Percentiles rank a stretch among this genome's conserved stretches.
These are phyloP conservation scores for Tulasnella sp. DNA, from an alignment of 768 basidiomycete species.

Conservation along the genomic window DNA sequence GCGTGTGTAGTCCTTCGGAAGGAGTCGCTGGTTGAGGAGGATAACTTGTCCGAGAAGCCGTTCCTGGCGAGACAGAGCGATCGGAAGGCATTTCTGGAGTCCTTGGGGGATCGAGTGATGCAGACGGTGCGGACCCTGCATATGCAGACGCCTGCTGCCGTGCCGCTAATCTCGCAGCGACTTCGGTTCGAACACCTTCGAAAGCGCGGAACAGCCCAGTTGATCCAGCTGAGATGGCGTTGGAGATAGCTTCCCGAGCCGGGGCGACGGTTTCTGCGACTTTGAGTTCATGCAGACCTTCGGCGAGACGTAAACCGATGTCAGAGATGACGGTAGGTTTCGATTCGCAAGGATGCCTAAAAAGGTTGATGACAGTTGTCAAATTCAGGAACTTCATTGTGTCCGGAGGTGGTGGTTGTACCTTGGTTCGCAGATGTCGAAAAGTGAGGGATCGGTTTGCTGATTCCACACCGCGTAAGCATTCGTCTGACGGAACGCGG, in stretches of 20 bases:
- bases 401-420: slow-evolving; percentile 25
- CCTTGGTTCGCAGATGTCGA: slow-evolving; percentile 93
- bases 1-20: neutral
- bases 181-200: slow-evolving; percentile 62
- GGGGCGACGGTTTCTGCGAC: slow-evolving; percentile 90
- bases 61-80: neutral
- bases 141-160: slow-evolving; percentile 12
- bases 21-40: neutral
- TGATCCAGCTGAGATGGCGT: slow-evolving; percentile 62
- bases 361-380: neutral
- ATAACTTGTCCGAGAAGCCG: slow-evolving; percentile 4
- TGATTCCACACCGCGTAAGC: slow-evolving; percentile 86
- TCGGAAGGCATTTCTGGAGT: neutral
- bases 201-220: slow-evolving; percentile 80
- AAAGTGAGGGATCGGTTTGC: slow-evolving; percentile 82
- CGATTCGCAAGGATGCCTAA: slow-evolving; percentile 86
- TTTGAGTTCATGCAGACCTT: slow-evolving; percentile 90
- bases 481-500: slow-evolving; percentile 77
- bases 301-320: slow-evolving; percentile 79
- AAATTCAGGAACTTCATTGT: neutral
- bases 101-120: neutral
- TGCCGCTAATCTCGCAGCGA: slow-evolving; percentile 18
- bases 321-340: slow-evolving; percentile 84
- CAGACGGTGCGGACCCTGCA: neutral
- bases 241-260: slow-evolving; percentile 75